phyloP scores from a whole-genome alignment of 352 stramenopile genomes.

The Phytophthora sp. region DNA sequence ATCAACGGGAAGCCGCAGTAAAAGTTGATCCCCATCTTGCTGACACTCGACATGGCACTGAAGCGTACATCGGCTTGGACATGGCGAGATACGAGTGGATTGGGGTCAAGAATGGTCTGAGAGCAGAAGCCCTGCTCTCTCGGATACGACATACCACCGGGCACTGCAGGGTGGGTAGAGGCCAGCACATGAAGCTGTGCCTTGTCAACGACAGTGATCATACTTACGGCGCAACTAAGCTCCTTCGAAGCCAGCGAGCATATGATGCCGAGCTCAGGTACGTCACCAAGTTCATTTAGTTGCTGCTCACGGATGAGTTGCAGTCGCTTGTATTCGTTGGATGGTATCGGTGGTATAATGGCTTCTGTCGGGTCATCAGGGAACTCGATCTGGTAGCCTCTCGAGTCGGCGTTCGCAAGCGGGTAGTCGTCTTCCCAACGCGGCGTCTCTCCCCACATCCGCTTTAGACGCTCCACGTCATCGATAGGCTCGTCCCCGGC shows the following conservation, averaged over 20 bases:
- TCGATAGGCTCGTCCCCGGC: conserved; percentile 7
- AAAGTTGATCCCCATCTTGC: conserved; percentile 57
- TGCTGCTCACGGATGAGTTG: conserved; percentile 52
- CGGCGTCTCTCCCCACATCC: conserved; percentile 23
- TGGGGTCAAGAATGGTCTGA: conserved; percentile 62
- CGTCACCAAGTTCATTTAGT: conserved; percentile 54
- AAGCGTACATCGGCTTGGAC: conserved; percentile 76
- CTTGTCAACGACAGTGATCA: conserved; percentile 68
- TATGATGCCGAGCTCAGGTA: conserved; percentile 74
- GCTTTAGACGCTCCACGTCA: conserved; percentile 26
- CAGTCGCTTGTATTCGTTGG: conserved; percentile 57
- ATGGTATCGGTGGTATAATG: conserved; percentile 39
- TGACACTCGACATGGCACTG: conserved; percentile 48
- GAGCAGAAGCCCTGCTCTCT: conserved; percentile 70
- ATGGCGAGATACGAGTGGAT: conserved; percentile 68
- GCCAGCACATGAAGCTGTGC: conserved; percentile 58
- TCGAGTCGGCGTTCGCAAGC: conserved; percentile 53
- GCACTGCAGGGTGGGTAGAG: conserved; percentile 35
- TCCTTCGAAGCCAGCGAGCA: conserved; percentile 63
- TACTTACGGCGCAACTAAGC: conserved; percentile 57
- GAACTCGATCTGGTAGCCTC: conserved; percentile 53
- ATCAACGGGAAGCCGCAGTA: conserved; percentile 81
- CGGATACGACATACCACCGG: conserved; percentile 42
- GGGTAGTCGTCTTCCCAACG: conserved; percentile 43
- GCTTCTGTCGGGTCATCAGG: conserved; percentile 36